Conservation (phyloP, 768 basidiomycete species). For the Antrodiella citrinella region DNA sequence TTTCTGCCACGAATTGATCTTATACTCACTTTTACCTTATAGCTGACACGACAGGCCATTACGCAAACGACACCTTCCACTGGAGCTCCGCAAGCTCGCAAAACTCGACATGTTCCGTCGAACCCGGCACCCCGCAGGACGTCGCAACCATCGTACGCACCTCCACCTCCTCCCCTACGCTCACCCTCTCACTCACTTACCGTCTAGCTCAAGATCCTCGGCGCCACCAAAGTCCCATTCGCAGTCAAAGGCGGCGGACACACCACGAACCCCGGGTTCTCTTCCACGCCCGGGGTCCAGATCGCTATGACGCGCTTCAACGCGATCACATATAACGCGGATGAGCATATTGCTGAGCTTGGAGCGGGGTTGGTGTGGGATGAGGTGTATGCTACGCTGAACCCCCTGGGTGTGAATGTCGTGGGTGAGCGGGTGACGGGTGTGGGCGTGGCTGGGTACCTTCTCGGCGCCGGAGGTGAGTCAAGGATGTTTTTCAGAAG, state of each 20-base stretch:
- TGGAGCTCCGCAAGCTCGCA: conserved; percentile 45
- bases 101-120: conserved; percentile 43
- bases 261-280: conserved; percentile 25
- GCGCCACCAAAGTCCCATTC: background rate
- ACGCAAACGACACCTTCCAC: conserved; percentile 36
- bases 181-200: no score
- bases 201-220: background rate
- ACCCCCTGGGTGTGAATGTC: conserved; percentile 41
- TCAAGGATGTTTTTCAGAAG: background rate
- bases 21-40: no score
- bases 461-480: conserved; percentile 48
- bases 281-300: conserved; percentile 27
- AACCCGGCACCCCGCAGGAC: conserved; percentile 47
- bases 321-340: conserved; percentile 17
- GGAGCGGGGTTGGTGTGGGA: conserved; percentile 53
- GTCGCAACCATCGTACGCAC: conserved; percentile 38
- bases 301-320: conserved; percentile 26
- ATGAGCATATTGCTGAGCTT: conserved; percentile 16
- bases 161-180: background rate
- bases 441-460: conserved; percentile 25
- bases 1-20: no score
- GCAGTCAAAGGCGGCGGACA: conserved; percentile 22
- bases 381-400: conserved; percentile 50
- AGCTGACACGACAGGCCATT: conserved; percentile 17
- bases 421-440: conserved; percentile 53